phyloP scores from a whole-genome alignment of 106 monocot genomes.

The Acorus calamus region DNA sequence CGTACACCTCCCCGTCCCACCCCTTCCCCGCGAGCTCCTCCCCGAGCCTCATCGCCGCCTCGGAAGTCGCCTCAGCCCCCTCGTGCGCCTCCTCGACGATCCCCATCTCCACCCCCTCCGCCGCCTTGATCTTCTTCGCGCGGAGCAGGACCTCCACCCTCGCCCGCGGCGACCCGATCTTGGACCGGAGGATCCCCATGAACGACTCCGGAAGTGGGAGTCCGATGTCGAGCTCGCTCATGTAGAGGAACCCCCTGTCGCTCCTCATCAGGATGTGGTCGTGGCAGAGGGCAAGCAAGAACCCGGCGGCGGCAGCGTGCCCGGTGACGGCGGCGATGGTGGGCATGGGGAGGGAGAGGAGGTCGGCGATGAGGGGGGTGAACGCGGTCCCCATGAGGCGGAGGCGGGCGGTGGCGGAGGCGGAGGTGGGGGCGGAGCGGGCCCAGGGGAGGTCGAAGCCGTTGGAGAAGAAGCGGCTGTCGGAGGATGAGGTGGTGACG shows the following conservation, averaged over 20 bases:
- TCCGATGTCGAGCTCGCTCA: conserved; percentile 43
- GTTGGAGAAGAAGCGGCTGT: conserved; percentile 72
- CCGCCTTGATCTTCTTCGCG: conserved; percentile 29
- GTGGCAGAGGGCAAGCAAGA: conserved; percentile 39
- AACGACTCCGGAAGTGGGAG: conserved; percentile 27
- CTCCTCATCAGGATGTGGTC: conserved; percentile 44
- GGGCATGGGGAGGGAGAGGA: conserved; percentile 59
- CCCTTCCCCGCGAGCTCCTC: conserved; percentile 40
- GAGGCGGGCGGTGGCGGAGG: conserved; percentile 15
- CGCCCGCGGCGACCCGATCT: conserved; percentile 25
- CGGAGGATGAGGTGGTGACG: conserved; percentile 45
- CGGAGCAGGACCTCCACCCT: conserved; percentile 16
- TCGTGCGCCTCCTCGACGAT: conserved; percentile 28
- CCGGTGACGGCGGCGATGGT: conserved; percentile 57
- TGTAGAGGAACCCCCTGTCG: conserved; percentile 46
- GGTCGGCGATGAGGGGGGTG: conserved; percentile 26
- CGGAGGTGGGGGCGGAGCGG: conserved; percentile 16
- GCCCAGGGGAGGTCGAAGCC: conserved; percentile 72
- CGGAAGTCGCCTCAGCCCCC: conserved; percentile 24
- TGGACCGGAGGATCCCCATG: conserved; percentile 27
- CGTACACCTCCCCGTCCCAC: conserved; percentile 43
- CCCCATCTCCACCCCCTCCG: conserved; percentile 35
- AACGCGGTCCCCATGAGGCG: conserved; percentile 22
- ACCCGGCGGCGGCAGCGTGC: conserved; percentile 58
- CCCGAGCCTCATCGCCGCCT: conserved; percentile 32